These are phyloP conservation scores for Jimgerdemannia flammicorona DNA, from an alignment of 192 early-diverging fungal genomes.

Conservation along the genomic window DNA sequence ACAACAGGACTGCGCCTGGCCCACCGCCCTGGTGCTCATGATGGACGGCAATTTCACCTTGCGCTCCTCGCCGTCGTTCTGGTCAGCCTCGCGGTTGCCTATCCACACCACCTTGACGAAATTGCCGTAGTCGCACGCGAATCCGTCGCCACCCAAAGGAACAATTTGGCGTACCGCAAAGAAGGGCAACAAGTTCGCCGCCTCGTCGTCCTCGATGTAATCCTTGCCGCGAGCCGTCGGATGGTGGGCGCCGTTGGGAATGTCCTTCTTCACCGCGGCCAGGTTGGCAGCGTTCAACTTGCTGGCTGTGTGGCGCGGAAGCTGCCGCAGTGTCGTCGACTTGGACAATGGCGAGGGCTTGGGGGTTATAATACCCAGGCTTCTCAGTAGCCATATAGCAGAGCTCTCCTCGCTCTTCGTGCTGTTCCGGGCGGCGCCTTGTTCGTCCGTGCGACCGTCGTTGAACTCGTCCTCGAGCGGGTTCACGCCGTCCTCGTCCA, in stretches of 20 bases:
- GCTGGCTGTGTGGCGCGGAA: not conserved
- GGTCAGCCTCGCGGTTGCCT: not conserved
- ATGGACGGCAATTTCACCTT: not conserved
- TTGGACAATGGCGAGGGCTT: not conserved
- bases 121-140: slow-evolving; percentile 33
- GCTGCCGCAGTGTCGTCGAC: not conserved
- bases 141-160: slow-evolving; percentile 18
- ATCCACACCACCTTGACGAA: slow-evolving; percentile 28
- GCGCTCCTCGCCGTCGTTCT: not conserved
- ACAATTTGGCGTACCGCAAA: slow-evolving; percentile 17
- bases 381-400: not conserved
- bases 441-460: not conserved
- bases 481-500: slow-evolving; percentile 1
- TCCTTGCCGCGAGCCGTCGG: not conserved
- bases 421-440: not conserved
- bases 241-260: not conserved
- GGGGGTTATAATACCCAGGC: not conserved
- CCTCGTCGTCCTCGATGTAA: slow-evolving; percentile 12
- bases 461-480: not conserved
- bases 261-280: not conserved
- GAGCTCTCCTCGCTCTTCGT: not conserved
- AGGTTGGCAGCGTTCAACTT: not conserved
- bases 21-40: not conserved
- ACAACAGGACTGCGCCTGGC: not conserved
- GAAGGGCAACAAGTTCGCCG: slow-evolving; percentile 22